Evolutionary conservation across 345 rosid species (phyloP).

Genomic region (Angophora floribunda): DNA sequence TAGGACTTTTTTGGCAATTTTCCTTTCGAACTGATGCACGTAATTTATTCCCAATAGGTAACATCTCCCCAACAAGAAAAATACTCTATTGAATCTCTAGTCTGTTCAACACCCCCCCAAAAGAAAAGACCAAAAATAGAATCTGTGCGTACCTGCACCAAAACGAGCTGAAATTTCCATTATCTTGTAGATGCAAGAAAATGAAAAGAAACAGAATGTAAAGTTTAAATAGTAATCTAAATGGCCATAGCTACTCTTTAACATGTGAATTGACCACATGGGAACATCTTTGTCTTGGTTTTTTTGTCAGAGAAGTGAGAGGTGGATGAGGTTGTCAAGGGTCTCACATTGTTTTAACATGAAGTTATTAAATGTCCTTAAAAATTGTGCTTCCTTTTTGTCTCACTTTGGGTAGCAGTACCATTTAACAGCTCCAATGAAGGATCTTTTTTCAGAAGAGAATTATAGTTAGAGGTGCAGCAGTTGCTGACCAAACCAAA

Average conservation of each 20-base stretch:
- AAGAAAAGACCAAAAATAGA: background rate
- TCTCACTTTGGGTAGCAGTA: no score
- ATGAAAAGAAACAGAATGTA: background rate
- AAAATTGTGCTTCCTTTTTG: background rate
- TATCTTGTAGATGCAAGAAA: background rate
- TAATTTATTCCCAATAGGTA: background rate
- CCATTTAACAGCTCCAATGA: no score
- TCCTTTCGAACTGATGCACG: background rate
- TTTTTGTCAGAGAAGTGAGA: background rate
- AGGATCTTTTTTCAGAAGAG: no score
- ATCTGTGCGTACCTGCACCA: background rate
- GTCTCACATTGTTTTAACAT: background rate
- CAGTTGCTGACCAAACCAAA: no score
- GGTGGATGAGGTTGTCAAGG: background rate
- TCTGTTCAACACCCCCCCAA: background rate
- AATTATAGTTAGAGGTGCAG: no score
- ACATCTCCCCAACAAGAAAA: background rate
- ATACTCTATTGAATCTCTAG: background rate
- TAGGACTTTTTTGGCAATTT: no score
- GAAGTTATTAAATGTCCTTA: background rate
- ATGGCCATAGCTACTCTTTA: background rate
- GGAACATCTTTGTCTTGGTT: background rate
- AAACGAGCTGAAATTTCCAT: background rate
- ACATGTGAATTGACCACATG: fast-evolving
- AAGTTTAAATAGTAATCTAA: background rate